These are phyloP conservation scores for Kondoa malvinella DNA, from an alignment of 768 basidiomycete species.

Conservation along the genomic window DNA sequence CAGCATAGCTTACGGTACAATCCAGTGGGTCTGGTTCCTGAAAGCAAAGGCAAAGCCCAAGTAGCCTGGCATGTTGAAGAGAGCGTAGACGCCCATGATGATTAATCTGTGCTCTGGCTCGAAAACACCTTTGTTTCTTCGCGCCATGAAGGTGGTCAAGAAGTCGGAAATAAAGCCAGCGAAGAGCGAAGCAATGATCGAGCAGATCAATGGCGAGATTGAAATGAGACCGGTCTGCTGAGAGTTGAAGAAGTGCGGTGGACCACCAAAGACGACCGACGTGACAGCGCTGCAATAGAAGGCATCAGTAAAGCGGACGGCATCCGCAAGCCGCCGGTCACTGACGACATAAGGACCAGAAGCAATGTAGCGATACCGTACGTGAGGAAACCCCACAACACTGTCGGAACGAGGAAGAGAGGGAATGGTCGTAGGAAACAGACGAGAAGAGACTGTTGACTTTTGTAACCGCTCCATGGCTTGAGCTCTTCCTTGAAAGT, in stretches of 20 bases:
- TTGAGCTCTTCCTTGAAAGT: background rate
- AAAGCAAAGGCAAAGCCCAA: background rate
- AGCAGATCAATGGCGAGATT: background rate
- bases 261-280: background rate
- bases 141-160: conserved; percentile 5
- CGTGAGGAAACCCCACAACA: conserved; percentile 1
- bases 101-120: conserved; percentile 1
- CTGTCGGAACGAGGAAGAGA: background rate
- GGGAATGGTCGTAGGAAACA: conserved; percentile 7
- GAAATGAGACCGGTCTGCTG: conserved; percentile 3
- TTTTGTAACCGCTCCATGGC: background rate
- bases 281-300: too few relatives aligned
- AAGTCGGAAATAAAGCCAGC: conserved; percentile 3
- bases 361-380: conserved; percentile 4
- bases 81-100: background rate
- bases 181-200: background rate
- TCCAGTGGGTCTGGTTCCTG: conserved; percentile 2
- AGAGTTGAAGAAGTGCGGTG: background rate
- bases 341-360: background rate
- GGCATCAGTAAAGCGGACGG: too few relatives aligned
- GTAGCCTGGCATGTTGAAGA: conserved; percentile 3
- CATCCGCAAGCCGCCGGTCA: too few relatives aligned
- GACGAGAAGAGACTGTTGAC: background rate
- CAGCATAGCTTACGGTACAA: background rate
- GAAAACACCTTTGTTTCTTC: conserved; percentile 6